These are phyloP conservation scores for Sporopachydermia lactativora DNA, from an alignment of 805 yeast species.

Conservation along the genomic window DNA sequence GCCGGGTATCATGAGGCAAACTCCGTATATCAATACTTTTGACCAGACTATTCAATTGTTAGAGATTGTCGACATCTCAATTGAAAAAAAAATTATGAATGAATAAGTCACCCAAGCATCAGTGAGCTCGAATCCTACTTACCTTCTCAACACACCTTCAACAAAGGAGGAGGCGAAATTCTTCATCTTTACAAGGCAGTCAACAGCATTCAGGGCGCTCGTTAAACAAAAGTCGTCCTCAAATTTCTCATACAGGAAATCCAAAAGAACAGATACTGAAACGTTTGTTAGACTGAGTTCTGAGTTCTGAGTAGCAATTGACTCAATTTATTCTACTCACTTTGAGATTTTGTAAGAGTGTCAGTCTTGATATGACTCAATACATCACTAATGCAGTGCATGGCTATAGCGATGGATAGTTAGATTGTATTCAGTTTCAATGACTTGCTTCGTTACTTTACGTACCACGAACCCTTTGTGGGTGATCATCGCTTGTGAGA, in stretches of 20 bases:
- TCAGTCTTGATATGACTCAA: neutral
- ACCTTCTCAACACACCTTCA: conserved; percentile 23
- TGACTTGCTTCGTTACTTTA: neutral
- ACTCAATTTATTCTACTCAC: neutral
- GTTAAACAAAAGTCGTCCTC: conserved; percentile 45
- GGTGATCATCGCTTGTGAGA: conserved; percentile 7
- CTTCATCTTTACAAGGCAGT: conserved; percentile 36
- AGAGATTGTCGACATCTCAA: conserved; percentile 12
- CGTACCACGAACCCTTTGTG: neutral
- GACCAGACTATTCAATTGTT: neutral
- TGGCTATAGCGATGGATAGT: neutral
- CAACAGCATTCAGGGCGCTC: conserved; percentile 40
- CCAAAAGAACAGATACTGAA: conserved; percentile 14
- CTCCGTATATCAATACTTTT: neutral
- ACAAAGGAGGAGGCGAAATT: conserved; percentile 23
- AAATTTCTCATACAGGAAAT: conserved; percentile 51
- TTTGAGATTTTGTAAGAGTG: neutral
- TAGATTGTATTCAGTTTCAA: neutral
- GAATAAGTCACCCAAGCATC: conserved; percentile 31
- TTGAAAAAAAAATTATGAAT: conserved; percentile 47
- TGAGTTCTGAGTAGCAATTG: neutral
- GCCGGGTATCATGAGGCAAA: neutral
- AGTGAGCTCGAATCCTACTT: conserved; percentile 19
- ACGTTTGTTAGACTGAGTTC: neutral
- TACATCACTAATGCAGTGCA: neutral